phyloP scores from a whole-genome alignment of 305 asterid genomes.

The Plantago lanceolata region DNA sequence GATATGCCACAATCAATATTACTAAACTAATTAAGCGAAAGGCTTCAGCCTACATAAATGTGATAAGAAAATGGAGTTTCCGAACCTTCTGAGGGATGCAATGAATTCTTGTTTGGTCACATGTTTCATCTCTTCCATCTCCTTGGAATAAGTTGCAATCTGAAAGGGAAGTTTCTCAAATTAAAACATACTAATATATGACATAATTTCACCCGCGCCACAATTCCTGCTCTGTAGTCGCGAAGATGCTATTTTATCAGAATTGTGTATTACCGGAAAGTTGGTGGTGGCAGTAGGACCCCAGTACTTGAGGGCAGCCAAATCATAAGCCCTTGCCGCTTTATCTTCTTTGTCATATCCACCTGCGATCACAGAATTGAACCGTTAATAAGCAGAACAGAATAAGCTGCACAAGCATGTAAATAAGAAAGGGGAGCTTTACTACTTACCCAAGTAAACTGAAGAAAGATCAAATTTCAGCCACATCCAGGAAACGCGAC shows the following conservation, averaged over 20 bases:
- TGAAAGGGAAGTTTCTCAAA: conserved; percentile 17
- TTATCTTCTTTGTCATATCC: conserved; percentile 96
- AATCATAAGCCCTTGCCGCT: conserved; percentile 93
- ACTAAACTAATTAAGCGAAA: neutral
- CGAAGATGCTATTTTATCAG: no score
- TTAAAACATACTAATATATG: no score
- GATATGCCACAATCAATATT: neutral
- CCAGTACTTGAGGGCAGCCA: conserved; percentile 99
- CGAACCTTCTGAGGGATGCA: conserved; percentile 86
- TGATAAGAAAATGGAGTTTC: no score
- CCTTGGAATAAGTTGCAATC: conserved; percentile 68
- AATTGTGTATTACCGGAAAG: conserved; percentile 54
- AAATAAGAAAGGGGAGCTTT: conserved; percentile 1
- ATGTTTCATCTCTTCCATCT: conserved; percentile 84
- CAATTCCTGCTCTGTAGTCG: no score
- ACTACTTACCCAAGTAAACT: conserved; percentile 84
- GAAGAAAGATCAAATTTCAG: conserved; percentile 29
- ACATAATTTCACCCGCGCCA: no score
- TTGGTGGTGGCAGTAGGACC: conserved; percentile 92
- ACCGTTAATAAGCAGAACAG: conserved; percentile 9
- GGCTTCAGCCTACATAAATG: neutral
- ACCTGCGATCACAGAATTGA: conserved; percentile 39
- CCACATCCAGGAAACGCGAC: conserved; percentile 30
- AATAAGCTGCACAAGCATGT: neutral
- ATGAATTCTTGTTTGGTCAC: conserved; percentile 87